phyloP scores from a whole-genome alignment of 2,329 filamentous ascomycete species.

The Colletotrichum paranaense region DNA sequence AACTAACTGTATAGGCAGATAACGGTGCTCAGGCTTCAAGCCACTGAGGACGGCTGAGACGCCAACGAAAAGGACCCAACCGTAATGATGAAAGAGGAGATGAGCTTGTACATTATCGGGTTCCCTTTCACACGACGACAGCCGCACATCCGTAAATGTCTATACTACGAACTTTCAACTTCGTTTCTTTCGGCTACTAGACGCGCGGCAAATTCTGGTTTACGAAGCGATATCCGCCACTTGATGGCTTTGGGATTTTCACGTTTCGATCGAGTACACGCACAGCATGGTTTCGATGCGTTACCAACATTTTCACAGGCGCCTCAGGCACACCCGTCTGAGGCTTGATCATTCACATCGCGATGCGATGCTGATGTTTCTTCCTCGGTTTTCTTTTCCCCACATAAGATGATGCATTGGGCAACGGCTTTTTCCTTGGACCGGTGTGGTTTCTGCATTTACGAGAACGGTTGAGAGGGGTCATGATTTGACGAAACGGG shows the following conservation, averaged over 20 bases:
- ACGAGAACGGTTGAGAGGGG: constrained; percentile 4
- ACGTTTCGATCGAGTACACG: constrained; percentile 19
- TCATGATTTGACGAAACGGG: constrained; percentile 18
- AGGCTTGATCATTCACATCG: constrained; percentile 8
- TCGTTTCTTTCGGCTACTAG: constrained; percentile 33
- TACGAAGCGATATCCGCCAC: constrained; percentile 29
- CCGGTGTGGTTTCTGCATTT: constrained; percentile 32
- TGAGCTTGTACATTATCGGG: constrained; percentile 35
- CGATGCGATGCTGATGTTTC: constrained; percentile 2
- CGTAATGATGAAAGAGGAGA: constrained; percentile 29
- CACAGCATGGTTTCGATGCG: constrained; percentile 22
- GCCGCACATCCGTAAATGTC: constrained; percentile 22
- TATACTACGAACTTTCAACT: constrained; percentile 30
- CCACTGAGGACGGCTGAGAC: constrained; percentile 21
- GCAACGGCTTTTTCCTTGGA: constrained; percentile 31
- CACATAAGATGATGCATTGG: constrained; percentile 36
- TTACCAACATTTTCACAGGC: constrained; percentile 12
- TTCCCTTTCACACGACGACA: constrained; percentile 28
- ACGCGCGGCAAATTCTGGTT: constrained; percentile 34
- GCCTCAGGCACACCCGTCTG: not conserved
- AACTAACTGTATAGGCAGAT: constrained; percentile 37
- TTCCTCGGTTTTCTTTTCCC: constrained; percentile 14
- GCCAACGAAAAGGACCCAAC: constrained; percentile 17
- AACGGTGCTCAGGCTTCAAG: constrained; percentile 35
- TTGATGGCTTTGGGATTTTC: constrained; percentile 12